Base-by-base conservation (phyloP, 768 basidiomycete species). In the Leccinellum rugosiceps region DNA sequence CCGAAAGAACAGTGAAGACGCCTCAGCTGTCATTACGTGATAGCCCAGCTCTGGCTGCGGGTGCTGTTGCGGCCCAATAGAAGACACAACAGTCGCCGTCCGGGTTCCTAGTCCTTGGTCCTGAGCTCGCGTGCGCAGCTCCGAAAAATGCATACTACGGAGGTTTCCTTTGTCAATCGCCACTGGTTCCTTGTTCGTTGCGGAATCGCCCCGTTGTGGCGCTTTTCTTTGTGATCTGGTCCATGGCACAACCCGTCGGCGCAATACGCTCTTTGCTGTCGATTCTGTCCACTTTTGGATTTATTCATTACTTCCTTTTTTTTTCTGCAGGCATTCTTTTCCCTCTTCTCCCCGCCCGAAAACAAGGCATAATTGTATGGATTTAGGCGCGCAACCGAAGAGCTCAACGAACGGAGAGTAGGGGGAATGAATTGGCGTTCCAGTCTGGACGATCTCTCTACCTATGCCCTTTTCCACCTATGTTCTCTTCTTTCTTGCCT, bases 11-110 rank as follows among this genome's bases (percentile, higher is more conserved):
- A 56, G 72, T 84, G 73, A 86, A 83, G 69, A 74, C 83, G 38
- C 80, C 86, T 59, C 83, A 84, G 68, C 68, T 85, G 54, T 77
- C 85, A 17, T 82, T 84, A 61, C 80, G 78, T 60, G 87, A 89
- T 68, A 85, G 80, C 63, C 77, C 82, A 48, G 75, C 80, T 44
- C 76, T 87, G 57, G 76, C 80, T 50, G 76, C 84, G 53, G 75
- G 76, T 50, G 78, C 75, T 10, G 63, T 72, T 23, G 68, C 51
- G 8, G 70, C 69, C 23, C 68, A 67, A 65, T 72, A 72, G 70
- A 61, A 53, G 49, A 41, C n/a, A 21, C 10, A 35, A 52, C 43
- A 32, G 19, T 14, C 30, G 25, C 41, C 17, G 23, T 46, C 51
- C 52, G 50, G 50, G 25, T 44, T 35, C 7, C 26, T 47, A 50